Base-by-base conservation (phyloP, 306 rosid genomes). In the Medicago arabica region DNA sequence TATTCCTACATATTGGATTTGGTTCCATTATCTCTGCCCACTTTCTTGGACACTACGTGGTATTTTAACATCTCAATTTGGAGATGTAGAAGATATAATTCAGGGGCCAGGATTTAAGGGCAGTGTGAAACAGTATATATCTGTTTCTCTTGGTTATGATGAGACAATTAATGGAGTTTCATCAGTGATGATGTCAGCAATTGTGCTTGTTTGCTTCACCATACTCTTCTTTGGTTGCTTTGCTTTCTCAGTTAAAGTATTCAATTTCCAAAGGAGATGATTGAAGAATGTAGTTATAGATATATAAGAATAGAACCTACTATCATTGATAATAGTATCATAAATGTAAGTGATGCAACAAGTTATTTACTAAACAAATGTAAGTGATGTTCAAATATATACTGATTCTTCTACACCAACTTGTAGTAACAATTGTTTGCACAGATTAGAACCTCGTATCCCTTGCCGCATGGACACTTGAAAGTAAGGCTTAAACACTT, bases 41-140 rank as follows among this genome's bases (percentile, higher is more conserved):
- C 72, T 92, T 80, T 65, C 96, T 44, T 92, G 97, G 97, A 92
- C 97, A 46, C 83, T 92, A 2, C 82, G 87, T 36, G 97, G 97
- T 11, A 83, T 92, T 28, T 55, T 92, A 63, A 84, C 84, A 9
- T 86, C 97, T 25, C 97, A 92, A 72, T 90, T 92, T 0, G 97
- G 96, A 38, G 93, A 92, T 60, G 82, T 92, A 65, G 83, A 90
- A 55, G 85, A 86, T 43, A 61, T 21, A 38, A 75, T 90, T 43
- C 81, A 68, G 0, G 97, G 85, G 49, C 89, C 87, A 15, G 91
- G 87, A 46, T 92, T 88, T 47, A 70, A 80, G 59, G 97, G 96
- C 67, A 54, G 79, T 18, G 89, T 92, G 60, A 86, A 87, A 61
- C 80, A 86, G n/a, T 90, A 79, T 19, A 28, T 92, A 74, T 77